These are phyloP conservation scores for Pelargonium australe DNA, from an alignment of 441 rosid species.

Conservation along the genomic window DNA sequence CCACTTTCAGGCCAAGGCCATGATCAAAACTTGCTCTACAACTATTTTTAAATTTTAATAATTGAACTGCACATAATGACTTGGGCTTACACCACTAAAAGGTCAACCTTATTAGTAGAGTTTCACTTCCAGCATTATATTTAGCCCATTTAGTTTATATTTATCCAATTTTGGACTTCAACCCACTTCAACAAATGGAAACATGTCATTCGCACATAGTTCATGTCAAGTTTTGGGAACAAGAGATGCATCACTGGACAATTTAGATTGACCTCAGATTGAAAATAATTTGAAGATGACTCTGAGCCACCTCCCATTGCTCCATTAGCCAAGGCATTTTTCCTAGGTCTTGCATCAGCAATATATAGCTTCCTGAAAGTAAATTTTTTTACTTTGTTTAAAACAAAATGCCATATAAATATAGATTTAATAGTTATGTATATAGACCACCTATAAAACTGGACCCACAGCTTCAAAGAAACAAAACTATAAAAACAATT, in stretches of 20 bases:
- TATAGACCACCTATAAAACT: conserved; percentile 1
- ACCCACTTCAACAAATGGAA: background rate
- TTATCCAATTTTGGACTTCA: no score
- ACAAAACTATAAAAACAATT: background rate
- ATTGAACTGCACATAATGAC: no score
- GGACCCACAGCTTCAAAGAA: conserved; percentile 7
- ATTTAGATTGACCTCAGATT: conserved; percentile 69
- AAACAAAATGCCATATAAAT: background rate
- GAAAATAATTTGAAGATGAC: conserved; percentile 88
- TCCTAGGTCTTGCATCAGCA: conserved; percentile 97
- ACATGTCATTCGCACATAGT: conserved; percentile 15
- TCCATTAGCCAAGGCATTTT: conserved; percentile 98
- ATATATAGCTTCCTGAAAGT: conserved; percentile 80
- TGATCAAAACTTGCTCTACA: no score
- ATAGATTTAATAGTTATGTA: background rate
- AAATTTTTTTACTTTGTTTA: background rate
- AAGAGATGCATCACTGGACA: conserved; percentile 24
- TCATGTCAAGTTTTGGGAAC: conserved; percentile 13
- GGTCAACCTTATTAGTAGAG: no score
- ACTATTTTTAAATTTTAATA: no score
- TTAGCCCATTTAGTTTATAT: no score
- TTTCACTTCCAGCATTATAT: no score
- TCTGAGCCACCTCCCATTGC: conserved; percentile 99
- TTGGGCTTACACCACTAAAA: no score
- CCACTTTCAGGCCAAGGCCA: no score